Base-by-base conservation (phyloP, 2,329 filamentous ascomycete species). In the Colletotrichum limetticola region DNA sequence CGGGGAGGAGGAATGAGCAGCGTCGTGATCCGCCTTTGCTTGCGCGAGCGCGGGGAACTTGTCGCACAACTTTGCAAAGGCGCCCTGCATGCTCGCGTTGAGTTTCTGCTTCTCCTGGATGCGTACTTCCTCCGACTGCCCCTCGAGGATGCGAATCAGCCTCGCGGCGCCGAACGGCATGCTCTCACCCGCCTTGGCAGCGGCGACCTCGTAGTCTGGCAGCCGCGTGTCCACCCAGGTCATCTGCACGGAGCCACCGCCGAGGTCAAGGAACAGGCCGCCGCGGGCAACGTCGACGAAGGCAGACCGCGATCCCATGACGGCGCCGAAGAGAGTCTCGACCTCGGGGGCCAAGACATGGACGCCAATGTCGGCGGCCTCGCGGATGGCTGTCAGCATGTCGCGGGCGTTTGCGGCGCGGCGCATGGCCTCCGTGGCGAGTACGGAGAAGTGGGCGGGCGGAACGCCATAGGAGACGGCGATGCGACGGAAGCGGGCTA, bases 401-500 rank as follows among this genome's bases (percentile, higher is more conserved):
- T 90, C 88, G 24, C 85, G 85, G 0, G 92, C 91, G 78, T 98
- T 98, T 71, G 89, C 82, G 6, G 95, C 94, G 28, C 91, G 94
- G 57, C 95, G 91, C 80, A 95, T 97, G 4, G 95, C 95, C 82
- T 98, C 95, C 0, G 95, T 98, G 24, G 95, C 95, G 55, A 98
- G 90, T 11, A 98, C 89, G 24, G 90, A 89, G 72, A 96, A 89
- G 75, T 95, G 91, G 42, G 82, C 76, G 0, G 86, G 79, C 0
- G 90, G 90, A 0, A 98, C 94, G 22, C 87, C 86, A 78, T 94
- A 94, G 71, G 92, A 89, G 67, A 86, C 79, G 71, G 95, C 96
- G 64, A 93, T 92, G 30, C 85, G 85, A 73, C 90, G 90, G 85
- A 98, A 98, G 32, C 91, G 90, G 26, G 89, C 84, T 12, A 98